Evolutionary conservation across 345 rosid species (phyloP).

Genomic region (Moringa oleifera): DNA sequence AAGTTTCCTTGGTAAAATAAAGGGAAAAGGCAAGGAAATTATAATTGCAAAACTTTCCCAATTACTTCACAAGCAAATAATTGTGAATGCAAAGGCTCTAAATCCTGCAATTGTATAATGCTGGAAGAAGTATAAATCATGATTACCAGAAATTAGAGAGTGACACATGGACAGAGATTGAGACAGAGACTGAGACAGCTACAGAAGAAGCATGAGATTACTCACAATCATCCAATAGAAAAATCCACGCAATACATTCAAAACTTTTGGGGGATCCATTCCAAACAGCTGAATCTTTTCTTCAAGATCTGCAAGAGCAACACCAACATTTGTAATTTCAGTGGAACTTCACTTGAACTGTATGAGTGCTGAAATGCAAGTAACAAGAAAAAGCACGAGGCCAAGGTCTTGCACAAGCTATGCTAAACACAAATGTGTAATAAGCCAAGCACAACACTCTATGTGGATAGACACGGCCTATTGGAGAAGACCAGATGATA

Average conservation of each 20-base stretch:
- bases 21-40: background rate
- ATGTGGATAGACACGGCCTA: no score
- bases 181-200: no score
- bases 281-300: slow-evolving; percentile 8
- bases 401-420: background rate
- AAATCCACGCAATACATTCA: slow-evolving; percentile 73
- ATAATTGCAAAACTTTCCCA: background rate
- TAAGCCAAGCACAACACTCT: background rate
- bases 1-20: background rate
- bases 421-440: background rate
- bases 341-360: background rate
- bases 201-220: background rate
- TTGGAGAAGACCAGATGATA: no score
- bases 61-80: background rate
- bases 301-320: slow-evolving; percentile 44
- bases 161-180: no score
- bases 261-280: slow-evolving; percentile 23
- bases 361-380: background rate
- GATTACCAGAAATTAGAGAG: background rate
- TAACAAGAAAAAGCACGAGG: background rate
- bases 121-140: background rate
- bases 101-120: background rate
- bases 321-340: slow-evolving; percentile 7
- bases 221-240: slow-evolving; percentile 67
- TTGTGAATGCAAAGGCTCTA: background rate